A percentile compares a stretch with the other conserved stretches of the same genome.
Evolutionary conservation across 345 rosid genomes (phyloP).

Genomic region (Hevea brasiliensis): DNA sequence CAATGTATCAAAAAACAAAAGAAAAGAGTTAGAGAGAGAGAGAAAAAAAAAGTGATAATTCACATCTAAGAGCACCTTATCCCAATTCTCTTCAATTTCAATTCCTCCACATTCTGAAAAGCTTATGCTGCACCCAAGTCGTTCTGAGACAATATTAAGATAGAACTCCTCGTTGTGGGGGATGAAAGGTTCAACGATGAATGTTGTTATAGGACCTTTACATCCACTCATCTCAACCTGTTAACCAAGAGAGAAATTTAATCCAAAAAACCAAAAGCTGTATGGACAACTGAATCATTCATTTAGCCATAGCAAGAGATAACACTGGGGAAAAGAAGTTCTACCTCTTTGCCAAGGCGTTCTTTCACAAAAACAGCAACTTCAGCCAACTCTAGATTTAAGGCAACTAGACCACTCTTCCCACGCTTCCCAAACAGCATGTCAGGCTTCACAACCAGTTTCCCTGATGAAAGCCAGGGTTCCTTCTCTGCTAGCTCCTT

Average conservation of each 20-base stretch:
- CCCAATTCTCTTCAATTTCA: conserved; percentile 99
- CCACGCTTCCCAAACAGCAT: conserved; percentile 98
- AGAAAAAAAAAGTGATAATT: not conserved
- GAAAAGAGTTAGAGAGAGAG: no score
- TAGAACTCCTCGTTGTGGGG: conserved; percentile 92
- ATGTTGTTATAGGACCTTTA: conserved; percentile 93
- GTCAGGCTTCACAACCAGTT: conserved; percentile 94
- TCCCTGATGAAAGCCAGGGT: conserved; percentile 81
- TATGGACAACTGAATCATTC: not conserved
- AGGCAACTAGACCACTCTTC: conserved; percentile 89
- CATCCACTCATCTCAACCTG: conserved; percentile 97
- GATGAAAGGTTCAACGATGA: conserved; percentile 88
- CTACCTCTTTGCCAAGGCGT: conserved; percentile 85
- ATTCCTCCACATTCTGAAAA: conserved; percentile 97
- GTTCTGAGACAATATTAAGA: conserved; percentile 84
- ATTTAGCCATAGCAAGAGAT: not conserved
- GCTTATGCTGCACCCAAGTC: conserved; percentile 91
- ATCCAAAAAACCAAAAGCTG: not conserved
- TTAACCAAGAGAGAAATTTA: conserved; percentile 5
- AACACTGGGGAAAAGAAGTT: not conserved
- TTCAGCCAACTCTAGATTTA: conserved; percentile 72
- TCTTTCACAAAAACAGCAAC: conserved; percentile 72
- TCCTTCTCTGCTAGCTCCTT: conserved; percentile 71
- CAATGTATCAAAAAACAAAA: no score
- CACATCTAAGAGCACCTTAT: conserved; percentile 53